These are phyloP conservation scores for Gossypium turneri DNA, from an alignment of 345 rosid genomes.

Conservation along the genomic window DNA sequence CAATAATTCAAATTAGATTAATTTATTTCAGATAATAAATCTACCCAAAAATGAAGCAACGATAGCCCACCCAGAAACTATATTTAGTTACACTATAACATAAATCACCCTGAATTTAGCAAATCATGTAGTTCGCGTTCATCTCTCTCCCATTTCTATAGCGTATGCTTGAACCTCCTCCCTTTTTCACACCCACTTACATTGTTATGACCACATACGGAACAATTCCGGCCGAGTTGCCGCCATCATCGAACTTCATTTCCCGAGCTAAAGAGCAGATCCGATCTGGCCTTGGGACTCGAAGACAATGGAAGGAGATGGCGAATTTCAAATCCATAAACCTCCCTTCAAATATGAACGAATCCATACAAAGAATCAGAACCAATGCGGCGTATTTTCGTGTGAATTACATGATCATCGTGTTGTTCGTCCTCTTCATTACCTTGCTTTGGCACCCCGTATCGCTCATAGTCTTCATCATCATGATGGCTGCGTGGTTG, in stretches of 20 bases:
- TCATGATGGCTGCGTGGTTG: constrained; percentile 46
- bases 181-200: neutral
- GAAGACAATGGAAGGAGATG: constrained; percentile 60
- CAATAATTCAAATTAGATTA: too few relatives aligned
- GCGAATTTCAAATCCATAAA: constrained; percentile 31
- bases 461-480: constrained; percentile 36
- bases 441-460: constrained; percentile 58
- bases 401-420: constrained; percentile 41
- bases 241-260: constrained; percentile 19
- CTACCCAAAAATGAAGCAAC: neutral
- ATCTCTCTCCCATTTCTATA: constrained; percentile 1
- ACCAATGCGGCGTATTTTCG: constrained; percentile 36
- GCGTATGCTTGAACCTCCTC: constrained; percentile 10
- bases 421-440: constrained; percentile 35
- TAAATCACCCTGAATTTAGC: neutral
- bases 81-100: neutral
- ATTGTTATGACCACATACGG: constrained; percentile 51
- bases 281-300: constrained; percentile 32
- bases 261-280: constrained; percentile 39
- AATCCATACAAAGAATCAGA: constrained; percentile 34
- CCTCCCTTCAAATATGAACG: constrained; percentile 31
- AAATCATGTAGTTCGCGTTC: neutral
- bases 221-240: constrained; percentile 37
- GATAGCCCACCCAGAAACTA: neutral
- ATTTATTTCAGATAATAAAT: too few relatives aligned